These are phyloP conservation scores for Boletellus emodensis DNA, from an alignment of 768 basidiomycete species.

Conservation along the genomic window DNA sequence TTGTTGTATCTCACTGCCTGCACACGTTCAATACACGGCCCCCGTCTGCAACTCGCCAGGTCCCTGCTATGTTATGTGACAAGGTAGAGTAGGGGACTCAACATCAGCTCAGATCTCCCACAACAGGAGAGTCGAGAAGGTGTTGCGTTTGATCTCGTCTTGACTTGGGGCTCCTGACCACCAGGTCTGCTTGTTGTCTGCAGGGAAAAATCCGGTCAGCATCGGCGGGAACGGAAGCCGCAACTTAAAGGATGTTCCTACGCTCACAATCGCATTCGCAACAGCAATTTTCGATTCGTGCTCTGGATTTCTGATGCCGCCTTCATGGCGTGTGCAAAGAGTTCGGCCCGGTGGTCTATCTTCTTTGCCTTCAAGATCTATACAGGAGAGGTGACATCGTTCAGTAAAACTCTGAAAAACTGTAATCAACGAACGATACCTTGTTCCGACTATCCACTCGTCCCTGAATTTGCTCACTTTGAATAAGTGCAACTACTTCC, in stretches of 20 bases:
- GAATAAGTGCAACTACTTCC: slow-evolving; percentile 75
- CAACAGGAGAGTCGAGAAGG: slow-evolving; percentile 14
- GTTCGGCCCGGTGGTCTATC: slow-evolving; percentile 70
- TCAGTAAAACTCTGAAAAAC: neutral
- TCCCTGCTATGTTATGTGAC: neutral
- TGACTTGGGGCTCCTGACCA: slow-evolving; percentile 62
- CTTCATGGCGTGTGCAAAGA: slow-evolving; percentile 74
- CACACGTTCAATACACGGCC: neutral
- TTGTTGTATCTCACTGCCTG: slow-evolving; percentile 5
- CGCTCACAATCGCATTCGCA: slow-evolving; percentile 79
- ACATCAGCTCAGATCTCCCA: slow-evolving; percentile 14
- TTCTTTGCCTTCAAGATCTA: slow-evolving; percentile 80
- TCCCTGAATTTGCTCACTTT: slow-evolving; percentile 71
- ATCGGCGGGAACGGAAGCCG: neutral
- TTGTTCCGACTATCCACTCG: slow-evolving; percentile 89
- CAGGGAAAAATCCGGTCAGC: neutral
- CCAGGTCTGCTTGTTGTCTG: slow-evolving; percentile 78
- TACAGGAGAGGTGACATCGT: neutral
- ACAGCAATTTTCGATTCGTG: slow-evolving; percentile 71
- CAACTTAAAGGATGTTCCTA: neutral
- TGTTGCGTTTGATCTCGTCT: slow-evolving; percentile 21
- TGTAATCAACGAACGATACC: slow-evolving; percentile 36
- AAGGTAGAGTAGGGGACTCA: neutral
- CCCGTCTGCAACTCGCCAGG: no score
- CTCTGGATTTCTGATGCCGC: slow-evolving; percentile 67